phyloP scores from a whole-genome alignment of 495 filamentous ascomycete species.

The Chaetomium tenue region DNA sequence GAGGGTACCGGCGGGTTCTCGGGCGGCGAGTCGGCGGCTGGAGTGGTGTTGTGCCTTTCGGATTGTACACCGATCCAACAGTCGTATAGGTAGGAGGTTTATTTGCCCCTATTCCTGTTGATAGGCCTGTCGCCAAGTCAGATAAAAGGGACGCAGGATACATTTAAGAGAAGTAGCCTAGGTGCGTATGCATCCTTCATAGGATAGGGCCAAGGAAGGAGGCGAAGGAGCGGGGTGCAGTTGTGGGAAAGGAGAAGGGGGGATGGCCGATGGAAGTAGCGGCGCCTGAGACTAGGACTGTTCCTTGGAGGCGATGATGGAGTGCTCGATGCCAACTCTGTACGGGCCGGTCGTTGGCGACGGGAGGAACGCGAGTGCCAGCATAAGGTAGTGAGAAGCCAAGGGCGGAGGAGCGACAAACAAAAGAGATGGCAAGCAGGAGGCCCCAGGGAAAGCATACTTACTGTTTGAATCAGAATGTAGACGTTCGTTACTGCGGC shows the following conservation, averaged over 20 bases:
- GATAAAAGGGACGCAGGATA: slow-evolving; percentile 15
- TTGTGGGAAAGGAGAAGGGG: background rate
- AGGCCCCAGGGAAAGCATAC: background rate
- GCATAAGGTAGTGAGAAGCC: background rate
- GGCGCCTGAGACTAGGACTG: background rate
- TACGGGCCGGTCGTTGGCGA: background rate
- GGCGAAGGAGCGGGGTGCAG: background rate
- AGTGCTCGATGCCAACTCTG: background rate
- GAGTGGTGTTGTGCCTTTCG: slow-evolving; percentile 37
- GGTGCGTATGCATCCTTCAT: background rate
- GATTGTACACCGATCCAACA: slow-evolving; percentile 48
- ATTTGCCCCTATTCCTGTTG: background rate
- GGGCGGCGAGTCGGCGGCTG: slow-evolving; percentile 49
- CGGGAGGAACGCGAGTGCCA: background rate
- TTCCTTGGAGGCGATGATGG: background rate
- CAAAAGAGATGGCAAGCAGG: background rate
- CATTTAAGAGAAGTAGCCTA: slow-evolving; percentile 14
- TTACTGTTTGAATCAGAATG: background rate
- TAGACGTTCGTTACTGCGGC: background rate
- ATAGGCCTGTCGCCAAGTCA: slow-evolving; percentile 16
- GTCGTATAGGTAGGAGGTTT: slow-evolving; percentile 44
- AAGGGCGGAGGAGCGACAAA: background rate
- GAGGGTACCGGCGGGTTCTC: slow-evolving; percentile 34
- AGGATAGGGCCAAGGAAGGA: background rate
- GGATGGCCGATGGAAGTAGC: background rate